Conservation (phyloP, 176 grass and related monocot species). For the Cocos nucifera region DNA sequence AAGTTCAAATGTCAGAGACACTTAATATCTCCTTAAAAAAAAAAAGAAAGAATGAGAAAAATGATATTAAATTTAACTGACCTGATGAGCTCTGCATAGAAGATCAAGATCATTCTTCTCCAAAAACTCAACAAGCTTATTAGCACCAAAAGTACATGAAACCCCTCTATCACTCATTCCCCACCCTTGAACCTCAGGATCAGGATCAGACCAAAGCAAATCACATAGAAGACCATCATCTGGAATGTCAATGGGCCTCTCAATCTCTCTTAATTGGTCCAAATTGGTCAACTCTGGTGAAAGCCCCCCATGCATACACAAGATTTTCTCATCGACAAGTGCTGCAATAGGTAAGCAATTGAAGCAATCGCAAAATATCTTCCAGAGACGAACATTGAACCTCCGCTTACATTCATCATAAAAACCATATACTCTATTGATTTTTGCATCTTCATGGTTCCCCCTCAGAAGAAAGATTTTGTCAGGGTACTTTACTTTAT, state of each 20-base stretch:
- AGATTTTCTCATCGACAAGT: slow-evolving; percentile 17
- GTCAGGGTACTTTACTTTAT: slow-evolving; percentile 33
- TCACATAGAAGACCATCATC: slow-evolving; percentile 30
- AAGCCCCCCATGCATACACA: slow-evolving; percentile 27
- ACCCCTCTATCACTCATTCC: slow-evolving; percentile 27
- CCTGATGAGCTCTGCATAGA: slow-evolving; percentile 63
- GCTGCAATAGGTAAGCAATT: slow-evolving; percentile 25
- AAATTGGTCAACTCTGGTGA: slow-evolving; percentile 24
- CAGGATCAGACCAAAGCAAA: slow-evolving; percentile 28
- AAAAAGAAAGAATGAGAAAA: not conserved
- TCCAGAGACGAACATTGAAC: slow-evolving; percentile 49
- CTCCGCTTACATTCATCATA: slow-evolving; percentile 68
- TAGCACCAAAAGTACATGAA: slow-evolving; percentile 52
- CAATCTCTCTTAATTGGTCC: slow-evolving; percentile 11
- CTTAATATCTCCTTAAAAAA: not conserved
- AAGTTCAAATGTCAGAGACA: not conserved
- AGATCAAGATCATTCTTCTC: slow-evolving; percentile 67
- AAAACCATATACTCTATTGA: slow-evolving; percentile 65
- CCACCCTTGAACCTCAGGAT: slow-evolving; percentile 13
- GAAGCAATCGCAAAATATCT: slow-evolving; percentile 33
- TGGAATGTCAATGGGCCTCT: slow-evolving; percentile 17
- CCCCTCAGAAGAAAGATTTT: slow-evolving; percentile 49
- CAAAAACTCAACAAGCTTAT: slow-evolving; percentile 62
- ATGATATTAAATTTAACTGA: slow-evolving; percentile 18
- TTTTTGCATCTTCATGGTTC: slow-evolving; percentile 67